These are phyloP conservation scores for Gonium pectorale DNA, from an alignment of 139 green algal genomes.

Conservation along the genomic window DNA sequence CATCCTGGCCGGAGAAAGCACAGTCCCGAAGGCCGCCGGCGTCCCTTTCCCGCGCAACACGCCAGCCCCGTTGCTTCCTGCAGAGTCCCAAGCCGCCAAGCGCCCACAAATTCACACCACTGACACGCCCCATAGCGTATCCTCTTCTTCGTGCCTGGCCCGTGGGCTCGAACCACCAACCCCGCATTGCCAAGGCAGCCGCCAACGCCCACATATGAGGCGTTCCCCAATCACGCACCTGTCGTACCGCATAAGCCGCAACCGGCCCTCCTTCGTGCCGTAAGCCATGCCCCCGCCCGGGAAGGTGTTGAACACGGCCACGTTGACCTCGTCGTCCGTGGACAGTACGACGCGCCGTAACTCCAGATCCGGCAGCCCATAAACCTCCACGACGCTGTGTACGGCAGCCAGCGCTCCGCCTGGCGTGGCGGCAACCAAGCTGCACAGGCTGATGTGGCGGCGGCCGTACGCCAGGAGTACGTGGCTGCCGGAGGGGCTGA, in stretches of 20 bases:
- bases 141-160: too few species aligned
- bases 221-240: not conserved
- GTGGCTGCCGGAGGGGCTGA: slow-evolving; percentile 85
- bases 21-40: too few species aligned
- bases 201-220: not conserved
- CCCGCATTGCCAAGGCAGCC: not conserved
- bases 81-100: too few species aligned
- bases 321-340: slow-evolving; percentile 93
- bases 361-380: slow-evolving; percentile 76
- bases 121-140: too few species aligned
- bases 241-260: slow-evolving; percentile 69
- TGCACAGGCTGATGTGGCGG: slow-evolving; percentile 86
- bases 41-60: too few species aligned
- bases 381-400: slow-evolving; percentile 92
- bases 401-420: slow-evolving; percentile 72
- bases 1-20: too few species aligned
- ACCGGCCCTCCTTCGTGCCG: slow-evolving; percentile 92
- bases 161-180: too few species aligned
- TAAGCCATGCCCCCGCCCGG: slow-evolving; percentile 90
- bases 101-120: too few species aligned
- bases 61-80: too few species aligned
- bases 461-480: slow-evolving; percentile 93
- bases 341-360: slow-evolving; percentile 85
- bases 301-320: slow-evolving; percentile 85
- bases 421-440: slow-evolving; percentile 77